A percentile compares a stretch with the other conserved stretches of the same genome.
Conservation (phyloP, 1,139 yeast species). For the Magnusiomyces magnusii region DNA sequence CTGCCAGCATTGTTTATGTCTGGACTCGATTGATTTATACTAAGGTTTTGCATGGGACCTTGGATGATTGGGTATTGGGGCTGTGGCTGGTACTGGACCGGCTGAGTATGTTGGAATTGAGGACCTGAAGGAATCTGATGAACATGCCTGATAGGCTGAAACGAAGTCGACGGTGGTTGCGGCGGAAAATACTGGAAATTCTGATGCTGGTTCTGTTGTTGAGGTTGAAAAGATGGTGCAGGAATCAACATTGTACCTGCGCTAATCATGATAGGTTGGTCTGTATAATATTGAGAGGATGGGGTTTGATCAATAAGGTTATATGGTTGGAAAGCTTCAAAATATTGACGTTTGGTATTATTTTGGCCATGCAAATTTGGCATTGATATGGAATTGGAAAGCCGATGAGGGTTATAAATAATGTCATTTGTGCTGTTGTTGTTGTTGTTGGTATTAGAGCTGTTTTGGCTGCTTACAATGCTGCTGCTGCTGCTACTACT, state of each 20-base stretch:
- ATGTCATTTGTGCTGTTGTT: neutral
- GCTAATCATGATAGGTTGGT: neutral
- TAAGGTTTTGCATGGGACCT: neutral
- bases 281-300: neutral
- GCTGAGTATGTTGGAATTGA: neutral
- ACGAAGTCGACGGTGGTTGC: neutral
- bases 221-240: neutral
- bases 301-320: neutral
- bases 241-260: neutral
- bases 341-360: neutral
- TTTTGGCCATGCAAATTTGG: neutral
- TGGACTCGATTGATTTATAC: neutral
- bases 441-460: neutral
- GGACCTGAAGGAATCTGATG: neutral
- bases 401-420: neutral
- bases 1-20: neutral
- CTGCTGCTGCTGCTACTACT: neutral
- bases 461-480: neutral
- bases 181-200: neutral
- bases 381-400: neutral
- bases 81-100: neutral
- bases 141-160: neutral
- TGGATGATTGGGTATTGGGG: neutral
- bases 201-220: neutral
- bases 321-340: neutral